Evolutionary conservation across 2,329 filamentous ascomycete genomes (phyloP), one percentile per base, ranked within the genome.

Genomic region (Seiridium cupressi): DNA sequence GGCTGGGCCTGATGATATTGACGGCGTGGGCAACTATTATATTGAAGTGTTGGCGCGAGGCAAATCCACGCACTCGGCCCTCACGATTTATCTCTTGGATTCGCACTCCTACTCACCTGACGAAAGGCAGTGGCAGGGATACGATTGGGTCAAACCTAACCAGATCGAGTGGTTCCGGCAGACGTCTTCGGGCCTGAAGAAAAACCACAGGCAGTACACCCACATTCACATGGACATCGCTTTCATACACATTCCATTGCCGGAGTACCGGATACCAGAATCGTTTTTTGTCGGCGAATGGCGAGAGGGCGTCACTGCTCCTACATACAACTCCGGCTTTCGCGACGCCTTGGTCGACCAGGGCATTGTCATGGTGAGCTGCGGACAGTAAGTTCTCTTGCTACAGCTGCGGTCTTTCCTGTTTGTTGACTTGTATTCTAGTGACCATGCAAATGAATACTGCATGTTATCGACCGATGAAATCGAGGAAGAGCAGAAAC

Each of bases 391-490:
- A 77, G 89, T 84, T 40, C 36, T 49, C 5, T 34, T 26, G 18
- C 18, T 26, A 26, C 18, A 26, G 18, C 18, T 26, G 18, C 18
- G 18, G 18, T 26, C 18, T 26, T 26, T 26, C 2, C 18, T 26
- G 18, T 26, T 13, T 46, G 31, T 63, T 67, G 61, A 66, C 47
- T 5, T 4, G 18, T 5, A 8, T 11, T 5, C 44, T 34, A 91
- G 89, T 73, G 95, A 99, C 71, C 95, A 99, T 72, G 94, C 90
- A 65, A 99, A 99, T 72, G 95, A 99, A 71, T 98, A 97, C 74
- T 99, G 95, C 74, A 88, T 91, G 64, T 82, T 97, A 7, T 87
- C 84, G 1, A 74, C 79, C 3, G 75, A 84, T 56, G 55, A 55
- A n/a, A 38, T 42, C n/a, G 51, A 55, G 38, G 76, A 83, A 46